These are phyloP conservation scores for Bromus sterilis DNA, from an alignment of 176 grass and related monocot genomes.

Conservation along the genomic window DNA sequence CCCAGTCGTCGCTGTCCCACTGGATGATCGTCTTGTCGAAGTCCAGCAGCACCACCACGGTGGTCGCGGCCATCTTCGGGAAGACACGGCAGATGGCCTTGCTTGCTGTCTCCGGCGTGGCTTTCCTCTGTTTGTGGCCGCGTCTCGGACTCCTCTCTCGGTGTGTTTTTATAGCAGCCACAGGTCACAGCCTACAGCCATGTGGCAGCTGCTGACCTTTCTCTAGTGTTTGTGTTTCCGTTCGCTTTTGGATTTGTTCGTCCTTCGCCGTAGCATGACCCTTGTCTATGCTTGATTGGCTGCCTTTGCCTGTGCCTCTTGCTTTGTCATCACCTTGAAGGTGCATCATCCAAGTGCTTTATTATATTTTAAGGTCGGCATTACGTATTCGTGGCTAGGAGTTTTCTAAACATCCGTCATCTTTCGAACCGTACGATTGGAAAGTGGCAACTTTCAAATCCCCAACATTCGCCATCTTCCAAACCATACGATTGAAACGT, in stretches of 20 bases:
- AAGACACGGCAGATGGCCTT: neutral
- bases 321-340: neutral
- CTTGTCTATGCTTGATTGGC: neutral
- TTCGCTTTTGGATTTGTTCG: conserved; percentile 5
- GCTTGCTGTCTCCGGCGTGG: neutral
- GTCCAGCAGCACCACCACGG: conserved; percentile 67
- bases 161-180: conserved; percentile 5
- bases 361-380: no score
- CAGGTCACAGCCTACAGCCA: no score
- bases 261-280: neutral
- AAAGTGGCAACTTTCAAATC: no score
- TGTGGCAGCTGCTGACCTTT: neutral
- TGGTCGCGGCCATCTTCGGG: conserved; percentile 15
- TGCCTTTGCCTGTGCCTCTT: neutral
- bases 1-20: conserved; percentile 85
- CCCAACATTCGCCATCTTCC: no score
- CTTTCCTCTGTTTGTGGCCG: neutral
- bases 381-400: no score
- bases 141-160: neutral
- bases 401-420: no score
- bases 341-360: no score
- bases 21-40: conserved; percentile 89
- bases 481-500: no score
- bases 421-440: no score
- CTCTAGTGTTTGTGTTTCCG: neutral